Base-by-base conservation (phyloP, 2,329 filamentous ascomycete genomes). In the Dactylellina parvicollis region DNA sequence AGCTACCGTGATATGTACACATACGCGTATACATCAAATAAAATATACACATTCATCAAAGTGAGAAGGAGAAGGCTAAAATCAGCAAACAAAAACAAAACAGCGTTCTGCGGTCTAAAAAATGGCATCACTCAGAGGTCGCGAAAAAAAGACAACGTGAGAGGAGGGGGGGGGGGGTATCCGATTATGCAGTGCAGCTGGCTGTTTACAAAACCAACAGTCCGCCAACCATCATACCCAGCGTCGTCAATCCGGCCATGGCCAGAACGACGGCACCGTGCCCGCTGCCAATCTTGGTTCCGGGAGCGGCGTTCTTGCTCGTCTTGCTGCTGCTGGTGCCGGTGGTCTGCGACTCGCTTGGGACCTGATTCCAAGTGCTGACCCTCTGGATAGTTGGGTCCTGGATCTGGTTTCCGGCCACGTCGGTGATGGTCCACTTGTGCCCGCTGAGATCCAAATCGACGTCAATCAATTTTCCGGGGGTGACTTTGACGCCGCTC, bases 381-480 rank as follows among this genome's bases (percentile, higher is more conserved):
- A 72, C 67, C 14, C 34, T 28, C n/a, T 38, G 8, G 54, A 72
- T 72, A 18, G 52, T 64, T n/a, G 67, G 67, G 59, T 64, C 60
- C 22, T 55, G 36, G 26, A 72, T 22, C 3, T 38, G 22, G 42
- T 72, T 72, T 32, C 67, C 67, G 28, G 42, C 34, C 32, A 64
- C 52, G n/a, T 72, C 67, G 18, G 67, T 72, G 38, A 72, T 72
- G 16, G 67, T 72, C 67, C 67, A 72, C 38, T 65, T 72, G 59
- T 72, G 67, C 0, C 67, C 59, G 12, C 52, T 20, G 10, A 72
- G 54, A 24, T 65, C 52, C 26, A 72, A 46, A 47, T 72, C 67
- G n/a, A 72, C 67, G 22, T 72, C 34, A 38, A 72, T 36, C 16
- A 72, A 46, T 46, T 72, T 59, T 36, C 67, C 67, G 0, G 59